Evolutionary conservation across 1,284 basidiomycete genomes (phyloP).

Genomic region (Erythrobasidium hasegawianum): DNA sequence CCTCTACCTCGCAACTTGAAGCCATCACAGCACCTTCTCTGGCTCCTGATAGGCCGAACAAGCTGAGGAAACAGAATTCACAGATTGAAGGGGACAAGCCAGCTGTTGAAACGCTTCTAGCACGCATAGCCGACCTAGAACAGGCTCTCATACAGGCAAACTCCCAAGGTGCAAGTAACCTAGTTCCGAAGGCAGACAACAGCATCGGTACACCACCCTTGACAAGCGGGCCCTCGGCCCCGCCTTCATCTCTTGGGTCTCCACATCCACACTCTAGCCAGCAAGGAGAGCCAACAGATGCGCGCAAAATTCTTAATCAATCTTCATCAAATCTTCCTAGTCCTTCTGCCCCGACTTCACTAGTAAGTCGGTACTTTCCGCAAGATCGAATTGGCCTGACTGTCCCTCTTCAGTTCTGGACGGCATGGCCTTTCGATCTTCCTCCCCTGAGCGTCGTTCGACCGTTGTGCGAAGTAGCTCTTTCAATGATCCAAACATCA

Average conservation of each 20-base stretch:
- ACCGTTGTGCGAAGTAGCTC: conserved; percentile 16
- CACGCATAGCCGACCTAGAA: conserved; percentile 20
- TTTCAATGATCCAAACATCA: conserved; percentile 20
- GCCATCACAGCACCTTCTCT: neutral
- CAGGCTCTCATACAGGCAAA: conserved; percentile 9
- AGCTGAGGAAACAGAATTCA: conserved; percentile 3
- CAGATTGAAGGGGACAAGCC: neutral
- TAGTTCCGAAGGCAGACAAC: neutral
- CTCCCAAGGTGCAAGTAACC: neutral
- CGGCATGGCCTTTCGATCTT: conserved; percentile 21
- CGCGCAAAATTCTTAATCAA: too few relatives aligned
- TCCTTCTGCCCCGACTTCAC: too few relatives aligned
- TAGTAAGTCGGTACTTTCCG: too few relatives aligned
- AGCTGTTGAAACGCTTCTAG: conserved; percentile 4
- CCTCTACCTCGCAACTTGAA: neutral
- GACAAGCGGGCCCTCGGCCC: neutral
- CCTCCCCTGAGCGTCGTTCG: conserved; percentile 20
- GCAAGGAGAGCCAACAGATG: too few relatives aligned
- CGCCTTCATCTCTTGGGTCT: too few relatives aligned
- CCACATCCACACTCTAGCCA: too few relatives aligned
- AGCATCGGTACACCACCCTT: neutral
- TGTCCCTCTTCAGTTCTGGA: conserved; percentile 6
- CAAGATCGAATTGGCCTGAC: too few relatives aligned
- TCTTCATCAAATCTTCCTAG: too few relatives aligned
- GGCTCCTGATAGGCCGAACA: conserved; percentile 1